These are phyloP conservation scores for Durusdinium trenchii DNA, from an alignment of 73 alveolate genomes.

Conservation along the genomic window DNA sequence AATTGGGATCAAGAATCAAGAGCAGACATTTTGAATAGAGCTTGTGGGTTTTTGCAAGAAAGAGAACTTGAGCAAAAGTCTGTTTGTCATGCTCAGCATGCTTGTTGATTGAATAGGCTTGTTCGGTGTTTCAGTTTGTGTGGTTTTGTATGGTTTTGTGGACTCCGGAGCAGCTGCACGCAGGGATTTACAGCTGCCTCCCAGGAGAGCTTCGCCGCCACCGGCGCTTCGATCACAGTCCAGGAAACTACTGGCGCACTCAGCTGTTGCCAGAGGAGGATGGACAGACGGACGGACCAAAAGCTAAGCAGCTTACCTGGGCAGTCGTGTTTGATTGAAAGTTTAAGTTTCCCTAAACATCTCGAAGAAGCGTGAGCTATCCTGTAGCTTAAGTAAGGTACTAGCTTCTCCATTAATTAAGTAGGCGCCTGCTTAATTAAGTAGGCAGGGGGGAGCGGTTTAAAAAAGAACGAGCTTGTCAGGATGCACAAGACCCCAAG, in stretches of 20 bases:
- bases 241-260: constrained; percentile 83
- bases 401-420: too few species aligned
- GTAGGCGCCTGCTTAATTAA: too few species aligned
- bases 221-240: constrained; percentile 76
- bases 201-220: constrained; percentile 78
- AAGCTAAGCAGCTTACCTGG: too few species aligned
- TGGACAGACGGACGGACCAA: too few species aligned
- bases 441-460: too few species aligned
- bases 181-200: background rate
- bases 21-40: background rate
- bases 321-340: too few species aligned
- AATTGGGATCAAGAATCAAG: background rate
- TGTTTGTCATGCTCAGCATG: background rate
- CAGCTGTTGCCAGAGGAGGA: constrained; percentile 65
- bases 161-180: background rate
- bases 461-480: too few species aligned
- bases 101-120: background rate
- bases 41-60: background rate
- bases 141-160: background rate
- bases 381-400: too few species aligned
- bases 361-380: too few species aligned
- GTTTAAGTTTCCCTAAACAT: too few species aligned
- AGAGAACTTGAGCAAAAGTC: background rate
- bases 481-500: constrained; percentile 83
- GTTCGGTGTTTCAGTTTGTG: background rate